These are phyloP conservation scores for Exophiala aquamarina DNA, from an alignment of 2,329 filamentous ascomycete species.

Conservation along the genomic window DNA sequence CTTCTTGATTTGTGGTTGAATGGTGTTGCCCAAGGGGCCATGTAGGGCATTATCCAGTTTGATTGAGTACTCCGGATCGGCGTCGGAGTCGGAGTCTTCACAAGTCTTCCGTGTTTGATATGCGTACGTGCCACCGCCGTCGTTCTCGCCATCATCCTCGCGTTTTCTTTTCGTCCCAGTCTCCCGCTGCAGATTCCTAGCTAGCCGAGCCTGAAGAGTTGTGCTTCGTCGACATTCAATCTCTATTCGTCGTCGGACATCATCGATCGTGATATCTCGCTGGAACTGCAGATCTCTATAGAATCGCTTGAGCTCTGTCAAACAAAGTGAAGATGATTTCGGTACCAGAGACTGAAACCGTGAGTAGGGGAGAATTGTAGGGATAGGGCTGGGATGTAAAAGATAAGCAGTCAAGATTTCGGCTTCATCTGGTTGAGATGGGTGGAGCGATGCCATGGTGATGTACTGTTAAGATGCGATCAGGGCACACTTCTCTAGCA, in stretches of 20 bases:
- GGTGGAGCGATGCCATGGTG: slow-evolving; percentile 45
- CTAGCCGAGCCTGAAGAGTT: slow-evolving; percentile 14
- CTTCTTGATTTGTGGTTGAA: neutral
- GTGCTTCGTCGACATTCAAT: slow-evolving; percentile 54
- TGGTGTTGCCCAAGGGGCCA: slow-evolving; percentile 6
- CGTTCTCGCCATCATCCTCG: slow-evolving; percentile 17
- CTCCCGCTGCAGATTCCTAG: slow-evolving; percentile 28
- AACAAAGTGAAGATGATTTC: slow-evolving; percentile 38
- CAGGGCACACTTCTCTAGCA: no score
- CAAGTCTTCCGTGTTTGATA: neutral
- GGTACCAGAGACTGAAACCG: slow-evolving; percentile 73
- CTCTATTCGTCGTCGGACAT: slow-evolving; percentile 64
- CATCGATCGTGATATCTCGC: slow-evolving; percentile 67
- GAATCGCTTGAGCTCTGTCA: slow-evolving; percentile 66
- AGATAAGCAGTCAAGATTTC: slow-evolving; percentile 77
- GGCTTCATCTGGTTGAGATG: slow-evolving; percentile 58
- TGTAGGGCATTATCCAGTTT: slow-evolving; percentile 16
- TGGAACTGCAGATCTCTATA: slow-evolving; percentile 79
- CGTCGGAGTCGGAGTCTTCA: slow-evolving; percentile 1
- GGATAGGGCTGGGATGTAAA: slow-evolving; percentile 71
- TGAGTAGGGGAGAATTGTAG: slow-evolving; percentile 69
- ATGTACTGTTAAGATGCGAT: no score
- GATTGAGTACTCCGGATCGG: slow-evolving; percentile 3
- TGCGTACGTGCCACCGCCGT: slow-evolving; percentile 15
- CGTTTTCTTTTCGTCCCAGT: slow-evolving; percentile 38